A percentile compares a stretch with the other conserved stretches of the same genome.
phyloP scores from a whole-genome alignment of 2,329 filamentous ascomycete genomes.

The Aaosphaeria arxii region DNA sequence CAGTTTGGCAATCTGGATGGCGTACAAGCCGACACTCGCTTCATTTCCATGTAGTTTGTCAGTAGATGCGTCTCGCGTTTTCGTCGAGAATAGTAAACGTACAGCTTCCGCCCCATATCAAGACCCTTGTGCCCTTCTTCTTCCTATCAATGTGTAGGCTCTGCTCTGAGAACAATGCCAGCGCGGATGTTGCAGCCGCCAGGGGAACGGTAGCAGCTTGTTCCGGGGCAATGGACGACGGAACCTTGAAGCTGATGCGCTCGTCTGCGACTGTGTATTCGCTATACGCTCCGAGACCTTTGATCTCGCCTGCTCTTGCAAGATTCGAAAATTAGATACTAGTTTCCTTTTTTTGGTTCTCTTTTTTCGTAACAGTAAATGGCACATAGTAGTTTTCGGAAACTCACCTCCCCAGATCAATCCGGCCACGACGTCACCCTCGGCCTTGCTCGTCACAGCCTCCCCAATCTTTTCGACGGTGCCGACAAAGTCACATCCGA shows the following conservation, averaged over 20 bases:
- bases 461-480: conserved; percentile 32
- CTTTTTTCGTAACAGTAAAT: no score
- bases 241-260: conserved; percentile 40
- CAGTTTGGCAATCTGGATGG: conserved; percentile 6
- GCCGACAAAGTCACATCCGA: conserved; percentile 41
- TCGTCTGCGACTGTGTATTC: conserved; percentile 43
- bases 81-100: conserved; percentile 3
- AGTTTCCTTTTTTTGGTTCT: no score
- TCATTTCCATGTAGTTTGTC: background rate
- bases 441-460: conserved; percentile 18
- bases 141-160: conserved; percentile 33
- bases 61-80: background rate
- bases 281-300: conserved; percentile 39
- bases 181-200: conserved; percentile 38
- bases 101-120: conserved; percentile 47
- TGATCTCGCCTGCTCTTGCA: conserved; percentile 15
- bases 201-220: conserved; percentile 41
- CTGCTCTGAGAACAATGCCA: conserved; percentile 40
- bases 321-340: background rate
- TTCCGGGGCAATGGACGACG: conserved; percentile 21
- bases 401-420: conserved; percentile 33
- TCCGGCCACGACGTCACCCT: conserved; percentile 29
- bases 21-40: conserved; percentile 5
- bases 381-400: no score
- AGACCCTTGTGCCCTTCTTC: conserved; percentile 15